Evolutionary conservation across 2,329 filamentous ascomycete genomes (phyloP).

Genomic region (Fusarium tanahbumbuense): DNA sequence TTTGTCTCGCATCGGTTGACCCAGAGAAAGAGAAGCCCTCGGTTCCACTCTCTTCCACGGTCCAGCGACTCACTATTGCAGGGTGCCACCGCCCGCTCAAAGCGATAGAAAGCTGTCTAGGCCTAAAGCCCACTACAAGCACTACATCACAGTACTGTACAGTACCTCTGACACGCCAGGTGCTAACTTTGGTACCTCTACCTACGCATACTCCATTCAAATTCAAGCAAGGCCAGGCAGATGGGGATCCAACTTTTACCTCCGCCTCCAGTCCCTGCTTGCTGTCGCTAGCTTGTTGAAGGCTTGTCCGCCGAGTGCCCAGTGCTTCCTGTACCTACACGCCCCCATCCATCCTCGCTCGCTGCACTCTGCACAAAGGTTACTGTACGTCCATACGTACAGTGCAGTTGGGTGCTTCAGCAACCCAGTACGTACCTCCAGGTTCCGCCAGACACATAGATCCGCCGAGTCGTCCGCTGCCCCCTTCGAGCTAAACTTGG

Average conservation of each 20-base stretch:
- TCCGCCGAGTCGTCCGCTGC: conserved; percentile 43
- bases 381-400: conserved; percentile 5
- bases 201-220: conserved; percentile 27
- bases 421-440: conserved; percentile 19
- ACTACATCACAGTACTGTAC: conserved; percentile 17
- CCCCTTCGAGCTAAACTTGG: conserved; percentile 43
- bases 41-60: conserved; percentile 40
- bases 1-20: conserved; percentile 45
- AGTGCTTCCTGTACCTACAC: conserved; percentile 38
- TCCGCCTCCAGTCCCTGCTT: conserved; percentile 39
- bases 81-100: conserved; percentile 11
- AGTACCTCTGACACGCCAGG: conserved; percentile 23
- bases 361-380: conserved; percentile 9
- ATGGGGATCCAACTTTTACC: conserved; percentile 39
- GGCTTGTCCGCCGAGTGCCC: conserved; percentile 40
- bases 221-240: conserved; percentile 15
- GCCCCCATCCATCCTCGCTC: conserved; percentile 22
- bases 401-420: conserved; percentile 2
- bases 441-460: conserved; percentile 36
- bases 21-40: conserved; percentile 42
- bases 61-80: conserved; percentile 32
- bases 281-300: conserved; percentile 40
- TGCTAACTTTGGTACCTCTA: not conserved
- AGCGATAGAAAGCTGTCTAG: conserved; percentile 8
- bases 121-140: conserved; percentile 29